Percentiles rank a stretch among this genome's conserved stretches.
Evolutionary conservation across 208 protist species (phyloP).

Genomic region (Trypanosoma cruzi): DNA sequence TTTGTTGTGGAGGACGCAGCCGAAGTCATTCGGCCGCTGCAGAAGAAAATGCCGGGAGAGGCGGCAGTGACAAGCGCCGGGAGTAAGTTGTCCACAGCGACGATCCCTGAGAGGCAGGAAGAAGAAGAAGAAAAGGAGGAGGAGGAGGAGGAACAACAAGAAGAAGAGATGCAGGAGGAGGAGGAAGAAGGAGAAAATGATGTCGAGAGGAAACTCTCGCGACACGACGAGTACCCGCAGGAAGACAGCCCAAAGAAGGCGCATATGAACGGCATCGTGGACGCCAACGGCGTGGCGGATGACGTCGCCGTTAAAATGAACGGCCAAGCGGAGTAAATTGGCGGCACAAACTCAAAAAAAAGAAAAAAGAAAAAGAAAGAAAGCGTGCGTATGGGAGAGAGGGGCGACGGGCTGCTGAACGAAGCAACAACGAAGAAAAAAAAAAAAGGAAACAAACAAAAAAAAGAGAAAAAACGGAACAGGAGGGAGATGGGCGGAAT

Average conservation of each 20-base stretch:
- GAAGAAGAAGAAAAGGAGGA: constrained; percentile 1
- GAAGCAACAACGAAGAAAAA: not conserved
- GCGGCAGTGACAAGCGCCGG: constrained; percentile 7
- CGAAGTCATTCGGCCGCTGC: constrained; percentile 9
- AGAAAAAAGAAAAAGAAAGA: not conserved
- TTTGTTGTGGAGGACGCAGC: constrained; percentile 16
- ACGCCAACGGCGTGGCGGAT: not conserved
- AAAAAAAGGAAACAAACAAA: not conserved
- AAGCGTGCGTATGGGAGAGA: not conserved
- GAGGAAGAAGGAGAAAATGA: not conserved
- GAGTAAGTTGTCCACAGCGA: constrained; percentile 5
- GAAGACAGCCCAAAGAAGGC: not conserved
- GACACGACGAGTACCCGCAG: not conserved
- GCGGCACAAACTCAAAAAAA: not conserved
- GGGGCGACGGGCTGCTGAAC: too few relatives aligned
- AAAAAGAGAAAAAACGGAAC: not conserved
- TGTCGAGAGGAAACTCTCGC: not conserved
- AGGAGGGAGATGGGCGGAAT: not conserved
- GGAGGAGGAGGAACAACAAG: not conserved
- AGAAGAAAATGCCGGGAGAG: constrained; percentile 19
- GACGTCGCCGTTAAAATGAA: not conserved
- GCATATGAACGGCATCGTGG: not conserved
- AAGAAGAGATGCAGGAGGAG: not conserved
- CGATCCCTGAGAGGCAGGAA: not conserved
- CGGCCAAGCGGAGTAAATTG: not conserved